These are phyloP conservation scores for Eucalyptus erythrocorys DNA, from an alignment of 345 rosid genomes.

Conservation along the genomic window DNA sequence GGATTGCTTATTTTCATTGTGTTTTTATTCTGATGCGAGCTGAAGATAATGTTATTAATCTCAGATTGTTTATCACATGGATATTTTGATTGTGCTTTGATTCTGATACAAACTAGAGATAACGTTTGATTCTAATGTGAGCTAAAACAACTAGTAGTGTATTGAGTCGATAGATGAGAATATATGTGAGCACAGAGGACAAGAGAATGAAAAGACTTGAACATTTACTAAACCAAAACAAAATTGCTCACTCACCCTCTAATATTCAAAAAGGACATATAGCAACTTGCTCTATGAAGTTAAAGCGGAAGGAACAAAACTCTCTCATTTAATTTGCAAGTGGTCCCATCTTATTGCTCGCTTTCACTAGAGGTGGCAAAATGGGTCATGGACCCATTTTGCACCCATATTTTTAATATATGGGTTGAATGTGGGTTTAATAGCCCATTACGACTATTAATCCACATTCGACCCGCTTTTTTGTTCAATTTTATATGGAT, in stretches of 20 bases:
- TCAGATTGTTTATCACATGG: background rate
- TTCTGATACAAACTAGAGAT: accelerated
- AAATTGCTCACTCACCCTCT: background rate
- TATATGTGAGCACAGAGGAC: background rate
- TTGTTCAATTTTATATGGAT: too few species aligned
- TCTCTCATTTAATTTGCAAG: background rate
- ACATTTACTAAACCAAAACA: background rate
- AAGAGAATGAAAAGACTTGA: background rate
- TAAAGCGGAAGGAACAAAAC: background rate
- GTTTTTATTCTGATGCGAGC: accelerated
- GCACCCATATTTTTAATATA: too few species aligned
- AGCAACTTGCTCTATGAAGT: background rate
- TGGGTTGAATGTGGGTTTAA: too few species aligned
- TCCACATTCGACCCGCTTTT: too few species aligned
- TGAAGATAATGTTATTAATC: too few species aligned
- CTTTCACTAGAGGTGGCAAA: too few species aligned
- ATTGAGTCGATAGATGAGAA: accelerated
- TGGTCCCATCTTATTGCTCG: background rate
- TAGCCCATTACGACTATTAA: too few species aligned
- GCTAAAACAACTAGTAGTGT: accelerated
- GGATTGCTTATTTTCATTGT: too few species aligned
- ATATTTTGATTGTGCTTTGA: background rate
- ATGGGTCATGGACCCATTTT: too few species aligned
- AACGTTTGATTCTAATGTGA: accelerated
- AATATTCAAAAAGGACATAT: background rate